Base-by-base conservation (phyloP, 306 rosid species). In the Dalbergia cultrata region DNA sequence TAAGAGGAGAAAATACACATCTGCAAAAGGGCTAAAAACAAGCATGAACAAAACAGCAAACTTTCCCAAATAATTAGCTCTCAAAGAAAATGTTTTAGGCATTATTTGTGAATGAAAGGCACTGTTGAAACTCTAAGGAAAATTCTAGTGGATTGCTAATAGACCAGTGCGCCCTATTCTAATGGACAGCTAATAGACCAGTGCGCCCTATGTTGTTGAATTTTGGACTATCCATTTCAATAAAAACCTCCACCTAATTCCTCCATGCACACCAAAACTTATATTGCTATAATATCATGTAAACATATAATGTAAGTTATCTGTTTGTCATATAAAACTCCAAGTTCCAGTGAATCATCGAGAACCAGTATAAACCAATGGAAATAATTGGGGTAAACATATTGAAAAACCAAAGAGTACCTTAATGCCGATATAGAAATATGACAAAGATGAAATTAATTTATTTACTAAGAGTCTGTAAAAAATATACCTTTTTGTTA, bases 401-500 rank as follows among this genome's bases (percentile, higher is more conserved):
- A 78, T 65, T 26, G 57, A 44, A 58, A 67, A 35, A 7, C 47
- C 66, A 39, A 5, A 70, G 21, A 43, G 59, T 70, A 49, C 65
- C 13, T 6, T 43, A 62, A 69, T 59, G 53, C 18, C 19, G 17
- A 35, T 5, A 39, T 35, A 31, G 54, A 71, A 50, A 44, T 31
- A 71, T 11, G 37, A 19, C 6, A 3, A 58, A 10, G 62, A 37
- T 4, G 11, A 17, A 67, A 67, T 37, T 31, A 59, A 19, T 2
- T 8, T 67, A 62, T 35, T 6, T 35, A 54, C 52, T 19, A 19
- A 60, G 56, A 43, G 58, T 63, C 70, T 7, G 45, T 71, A 22
- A 35, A 76, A 67, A 44, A 22, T 6, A 16, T 89, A 94, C 98
- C 93, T 59, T 83, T 81, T 74, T 89, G 78, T 92, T 92, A 70